Conservation (phyloP, 192 early-diverging fungal genomes). For the Backusella parvicylindrica region DNA sequence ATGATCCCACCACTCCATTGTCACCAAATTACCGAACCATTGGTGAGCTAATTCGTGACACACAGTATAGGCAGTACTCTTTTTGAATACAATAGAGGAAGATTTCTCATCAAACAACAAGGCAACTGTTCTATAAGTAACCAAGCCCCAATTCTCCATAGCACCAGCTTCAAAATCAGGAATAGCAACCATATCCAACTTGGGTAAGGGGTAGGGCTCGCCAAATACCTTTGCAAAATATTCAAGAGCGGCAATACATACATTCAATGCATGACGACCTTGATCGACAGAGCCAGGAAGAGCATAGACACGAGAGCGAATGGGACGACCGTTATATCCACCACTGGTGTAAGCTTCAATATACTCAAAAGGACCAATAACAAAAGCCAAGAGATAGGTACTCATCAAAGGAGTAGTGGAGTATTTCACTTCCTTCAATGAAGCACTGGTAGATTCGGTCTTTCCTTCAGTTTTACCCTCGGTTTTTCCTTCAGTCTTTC, state of each 20-base stretch:
- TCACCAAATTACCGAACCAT: conserved; percentile 96
- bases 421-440: conserved; percentile 79
- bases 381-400: conserved; percentile 91
- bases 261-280: conserved; percentile 80
- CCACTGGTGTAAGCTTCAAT: conserved; percentile 77
- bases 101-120: conserved; percentile 83
- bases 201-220: conserved; percentile 89
- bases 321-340: conserved; percentile 63
- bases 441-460: conserved; percentile 14
- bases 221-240: conserved; percentile 87
- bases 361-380: conserved; percentile 90
- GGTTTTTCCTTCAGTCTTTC: conserved; percentile 31
- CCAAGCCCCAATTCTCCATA: conserved; percentile 98
- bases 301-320: conserved; percentile 85
- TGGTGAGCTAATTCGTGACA: conserved; percentile 86
- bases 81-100: conserved; percentile 71
- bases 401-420: conserved; percentile 91
- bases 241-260: conserved; percentile 73
- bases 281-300: conserved; percentile 72
- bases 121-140: conserved; percentile 85
- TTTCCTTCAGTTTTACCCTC: conserved; percentile 26
- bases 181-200: conserved; percentile 87
- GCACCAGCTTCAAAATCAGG: conserved; percentile 78
- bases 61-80: conserved; percentile 85
- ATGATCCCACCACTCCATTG: conserved; percentile 91